phyloP scores from a whole-genome alignment of 1,284 basidiomycete genomes.

The Ceratobasidium sp. region DNA sequence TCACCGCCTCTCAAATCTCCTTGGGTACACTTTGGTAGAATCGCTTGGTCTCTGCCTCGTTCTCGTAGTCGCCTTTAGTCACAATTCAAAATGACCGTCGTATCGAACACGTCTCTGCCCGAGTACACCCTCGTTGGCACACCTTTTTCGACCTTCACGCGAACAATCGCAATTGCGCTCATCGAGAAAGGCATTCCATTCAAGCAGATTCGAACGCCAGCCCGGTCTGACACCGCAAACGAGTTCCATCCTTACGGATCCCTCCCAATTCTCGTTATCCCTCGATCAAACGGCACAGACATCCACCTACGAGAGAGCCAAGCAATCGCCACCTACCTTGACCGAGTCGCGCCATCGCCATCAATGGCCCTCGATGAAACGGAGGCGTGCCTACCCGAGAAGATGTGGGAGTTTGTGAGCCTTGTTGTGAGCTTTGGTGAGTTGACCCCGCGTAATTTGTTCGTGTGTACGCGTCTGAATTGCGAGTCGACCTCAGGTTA shows the following conservation, averaged over 20 bases:
- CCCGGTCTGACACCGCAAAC: conserved; percentile 43
- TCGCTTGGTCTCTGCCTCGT: conserved; percentile 21
- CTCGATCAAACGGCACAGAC: conserved; percentile 31
- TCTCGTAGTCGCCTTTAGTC: not conserved
- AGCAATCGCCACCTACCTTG: conserved; percentile 45
- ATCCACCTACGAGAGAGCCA: conserved; percentile 43
- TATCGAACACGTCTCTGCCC: conserved; percentile 30
- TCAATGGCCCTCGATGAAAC: conserved; percentile 43
- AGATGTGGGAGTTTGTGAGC: conserved; percentile 48
- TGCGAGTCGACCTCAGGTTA: conserved; percentile 43
- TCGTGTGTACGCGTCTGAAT: not conserved
- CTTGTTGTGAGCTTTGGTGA: conserved; percentile 42
- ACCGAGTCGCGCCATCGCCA: conserved; percentile 39
- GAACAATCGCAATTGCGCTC: conserved; percentile 43
- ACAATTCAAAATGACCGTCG: conserved; percentile 24
- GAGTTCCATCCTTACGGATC: conserved; percentile 44
- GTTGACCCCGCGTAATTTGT: not conserved
- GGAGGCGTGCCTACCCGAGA: conserved; percentile 37
- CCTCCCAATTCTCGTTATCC: conserved; percentile 45
- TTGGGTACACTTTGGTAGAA: not conserved
- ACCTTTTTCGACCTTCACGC: conserved; percentile 46
- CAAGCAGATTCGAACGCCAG: conserved; percentile 32
- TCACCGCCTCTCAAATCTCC: conserved; percentile 1
- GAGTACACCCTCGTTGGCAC: conserved; percentile 45
- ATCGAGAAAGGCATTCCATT: conserved; percentile 43